Evolutionary conservation across 306 rosid species (phyloP).

Genomic region (Cercis canadensis): DNA sequence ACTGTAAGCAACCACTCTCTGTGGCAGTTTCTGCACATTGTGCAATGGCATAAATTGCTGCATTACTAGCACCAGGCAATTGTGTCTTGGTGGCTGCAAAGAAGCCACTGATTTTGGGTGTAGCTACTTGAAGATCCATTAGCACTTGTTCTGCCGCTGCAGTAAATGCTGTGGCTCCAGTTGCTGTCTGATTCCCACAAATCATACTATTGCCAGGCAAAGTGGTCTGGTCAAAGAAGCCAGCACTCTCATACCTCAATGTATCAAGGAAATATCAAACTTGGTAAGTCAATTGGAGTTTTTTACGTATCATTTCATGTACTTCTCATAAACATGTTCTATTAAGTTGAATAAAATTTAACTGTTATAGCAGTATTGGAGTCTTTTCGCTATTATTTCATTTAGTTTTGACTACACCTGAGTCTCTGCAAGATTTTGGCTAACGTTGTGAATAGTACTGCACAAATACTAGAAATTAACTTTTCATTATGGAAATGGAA

Average conservation of each 20-base stretch:
- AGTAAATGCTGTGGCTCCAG: slow-evolving; percentile 28
- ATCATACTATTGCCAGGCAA: slow-evolving; percentile 36
- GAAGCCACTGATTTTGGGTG: slow-evolving; percentile 48
- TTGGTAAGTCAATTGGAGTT: too few species aligned
- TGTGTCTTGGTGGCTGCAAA: slow-evolving; percentile 50
- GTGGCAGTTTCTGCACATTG: slow-evolving; percentile 61
- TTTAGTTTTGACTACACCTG: too few species aligned
- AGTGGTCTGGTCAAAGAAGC: slow-evolving; percentile 46
- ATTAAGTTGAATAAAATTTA: too few species aligned
- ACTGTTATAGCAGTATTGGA: too few species aligned
- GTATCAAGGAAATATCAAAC: not conserved
- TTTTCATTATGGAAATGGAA: too few species aligned
- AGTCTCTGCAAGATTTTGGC: too few species aligned
- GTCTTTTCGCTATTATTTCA: too few species aligned
- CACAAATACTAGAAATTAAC: too few species aligned
- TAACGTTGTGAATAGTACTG: too few species aligned
- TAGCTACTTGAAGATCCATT: slow-evolving; percentile 39
- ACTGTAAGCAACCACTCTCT: slow-evolving; percentile 39
- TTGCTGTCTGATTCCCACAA: slow-evolving; percentile 38
- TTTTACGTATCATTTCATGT: too few species aligned
- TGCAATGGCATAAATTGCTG: slow-evolving; percentile 58
- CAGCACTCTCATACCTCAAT: slow-evolving; percentile 50
- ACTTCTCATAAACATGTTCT: too few species aligned
- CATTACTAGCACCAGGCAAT: slow-evolving; percentile 9
- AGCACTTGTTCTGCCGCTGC: slow-evolving; percentile 31